Conservation (phyloP, 345 rosid genomes). For the Populus alba region DNA sequence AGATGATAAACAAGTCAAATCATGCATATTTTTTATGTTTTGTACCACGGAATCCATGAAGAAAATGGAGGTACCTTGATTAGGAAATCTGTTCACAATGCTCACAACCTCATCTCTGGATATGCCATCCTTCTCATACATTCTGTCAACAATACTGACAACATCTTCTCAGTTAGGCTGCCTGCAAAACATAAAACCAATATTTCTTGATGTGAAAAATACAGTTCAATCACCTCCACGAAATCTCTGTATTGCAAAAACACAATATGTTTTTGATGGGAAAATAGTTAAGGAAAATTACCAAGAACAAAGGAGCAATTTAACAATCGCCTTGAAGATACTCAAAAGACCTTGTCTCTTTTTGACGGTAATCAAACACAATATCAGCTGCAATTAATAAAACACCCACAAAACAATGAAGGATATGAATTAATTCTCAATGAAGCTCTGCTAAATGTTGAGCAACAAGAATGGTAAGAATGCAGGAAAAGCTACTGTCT, state of each 20-base stretch:
- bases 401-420: not conserved
- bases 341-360: conserved; percentile 87
- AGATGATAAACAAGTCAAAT: not conserved
- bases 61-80: conserved; percentile 58
- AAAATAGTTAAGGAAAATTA: conserved; percentile 1
- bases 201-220: conserved; percentile 12
- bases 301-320: conserved; percentile 87
- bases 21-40: not conserved
- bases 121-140: conserved; percentile 87
- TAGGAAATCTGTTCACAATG: conserved; percentile 74
- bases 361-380: conserved; percentile 93
- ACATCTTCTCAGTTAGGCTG: conserved; percentile 88
- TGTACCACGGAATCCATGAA: not conserved
- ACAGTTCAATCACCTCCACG: conserved; percentile 2
- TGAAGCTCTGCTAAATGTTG: not conserved
- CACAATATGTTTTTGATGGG: not conserved
- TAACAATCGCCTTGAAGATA: conserved; percentile 88
- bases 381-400: conserved; percentile 59
- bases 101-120: conserved; percentile 54
- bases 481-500: conserved; percentile 50
- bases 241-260: not conserved
- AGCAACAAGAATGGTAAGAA: not conserved
- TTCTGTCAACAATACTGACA: conserved; percentile 77
- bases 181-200: conserved; percentile 44
- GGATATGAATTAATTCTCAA: not conserved